Conservation (phyloP, 257 asterid species). For the Eucommia ulmoides region DNA sequence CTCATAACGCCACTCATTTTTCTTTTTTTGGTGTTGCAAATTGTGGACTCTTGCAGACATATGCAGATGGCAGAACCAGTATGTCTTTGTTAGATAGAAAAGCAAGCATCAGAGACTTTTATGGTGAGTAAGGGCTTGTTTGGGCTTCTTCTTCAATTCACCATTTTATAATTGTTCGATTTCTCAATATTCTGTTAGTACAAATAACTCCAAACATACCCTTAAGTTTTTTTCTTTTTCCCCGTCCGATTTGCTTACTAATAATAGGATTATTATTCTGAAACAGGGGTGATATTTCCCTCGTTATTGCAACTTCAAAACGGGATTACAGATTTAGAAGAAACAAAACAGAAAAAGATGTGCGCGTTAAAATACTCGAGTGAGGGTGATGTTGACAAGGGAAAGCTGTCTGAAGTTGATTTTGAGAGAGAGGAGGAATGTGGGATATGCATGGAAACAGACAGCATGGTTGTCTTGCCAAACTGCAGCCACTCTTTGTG, state of each 20-base stretch:
- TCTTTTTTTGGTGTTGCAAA: no score
- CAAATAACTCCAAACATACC: neutral
- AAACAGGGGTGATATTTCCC: conserved; percentile 20
- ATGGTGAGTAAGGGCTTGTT: conserved; percentile 14
- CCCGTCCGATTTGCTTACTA: neutral
- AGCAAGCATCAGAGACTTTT: conserved; percentile 28
- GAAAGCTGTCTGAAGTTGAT: conserved; percentile 13
- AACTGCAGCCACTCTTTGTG: conserved; percentile 26
- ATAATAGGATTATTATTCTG: neutral
- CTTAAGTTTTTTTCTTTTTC: neutral
- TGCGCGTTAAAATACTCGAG: conserved; percentile 17
- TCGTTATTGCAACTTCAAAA: conserved; percentile 27
- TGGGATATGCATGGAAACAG: conserved; percentile 26
- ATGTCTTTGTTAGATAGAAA: conserved; percentile 21
- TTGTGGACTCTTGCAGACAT: no score
- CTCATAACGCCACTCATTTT: no score
- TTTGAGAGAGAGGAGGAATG: conserved; percentile 27
- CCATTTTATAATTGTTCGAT: neutral
- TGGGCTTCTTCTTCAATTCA: neutral
- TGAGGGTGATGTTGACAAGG: conserved; percentile 4
- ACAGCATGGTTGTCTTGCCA: conserved; percentile 20
- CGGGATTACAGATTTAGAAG: conserved; percentile 26
- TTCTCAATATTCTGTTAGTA: neutral
- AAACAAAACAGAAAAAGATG: conserved; percentile 19
- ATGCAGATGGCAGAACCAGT: conserved; percentile 22